Evolutionary conservation across 1,284 basidiomycete species (phyloP), one percentile per base, ranked within the genome.

Genomic region (Exobasidium rhododendri): DNA sequence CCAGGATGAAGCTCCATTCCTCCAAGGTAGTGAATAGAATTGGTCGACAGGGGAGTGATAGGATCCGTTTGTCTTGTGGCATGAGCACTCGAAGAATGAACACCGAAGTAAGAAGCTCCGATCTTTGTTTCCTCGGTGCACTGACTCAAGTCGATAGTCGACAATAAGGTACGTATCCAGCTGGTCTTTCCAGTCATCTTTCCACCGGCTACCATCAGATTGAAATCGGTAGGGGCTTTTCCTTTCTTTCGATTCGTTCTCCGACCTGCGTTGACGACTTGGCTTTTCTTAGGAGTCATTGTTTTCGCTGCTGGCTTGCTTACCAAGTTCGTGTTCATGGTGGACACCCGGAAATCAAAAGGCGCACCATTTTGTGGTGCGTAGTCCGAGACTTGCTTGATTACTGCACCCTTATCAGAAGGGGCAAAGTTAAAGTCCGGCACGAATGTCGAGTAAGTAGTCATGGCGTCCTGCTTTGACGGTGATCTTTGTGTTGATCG

Each of bases 131-230:
- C 52, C 20, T 55, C 52, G 24, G 22, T 40, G 35, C 52, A 55
- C 17, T 26, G 22, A 55, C 20, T 26, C 14, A 55, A 29, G 28
- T 55, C 52, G 17, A 20, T 26, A 2, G 52, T 55, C 22, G 52
- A 26, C 29, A 55, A 17, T 4, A 55, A 44, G 14, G 52, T 55
- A 24, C 52, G 3, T 24, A 55, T 55, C 24, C 20, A 55, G 35
- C 52, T 55, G n/a, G 52, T 55, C 28, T 55, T 55, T 32, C 52
- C 52, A 20, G 52, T 55, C 22, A 20, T 29, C 4, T 20, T 55
- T 17, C 24, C 52, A 3, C 52, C 52, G 29, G 35, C 20, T 3
- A 55, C 52, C 52, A 55, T 31, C 3, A 55, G 13, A 26, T 55
- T 55, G 24, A 55, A 26, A 20, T 55, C 52, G 20, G 32, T 31